Percentiles rank a stretch among this genome's conserved stretches.
These are phyloP conservation scores for Encephalitozoon hellem DNA, from an alignment of 371 early-diverging fungal genomes.

Conservation along the genomic window DNA sequence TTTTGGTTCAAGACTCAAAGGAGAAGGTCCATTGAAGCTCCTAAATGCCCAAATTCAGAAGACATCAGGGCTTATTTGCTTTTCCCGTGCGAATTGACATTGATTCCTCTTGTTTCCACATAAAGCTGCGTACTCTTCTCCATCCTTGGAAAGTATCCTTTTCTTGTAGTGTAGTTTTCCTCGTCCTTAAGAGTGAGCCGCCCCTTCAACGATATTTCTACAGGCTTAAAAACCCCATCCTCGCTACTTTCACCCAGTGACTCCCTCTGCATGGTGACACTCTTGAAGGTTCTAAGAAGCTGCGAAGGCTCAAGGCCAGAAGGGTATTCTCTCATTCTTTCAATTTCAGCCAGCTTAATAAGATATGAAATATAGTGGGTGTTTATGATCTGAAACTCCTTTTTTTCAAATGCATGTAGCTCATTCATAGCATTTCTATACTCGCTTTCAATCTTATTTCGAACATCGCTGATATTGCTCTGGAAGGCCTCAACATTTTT, in stretches of 20 bases:
- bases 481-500: neutral
- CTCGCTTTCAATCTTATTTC: conserved; percentile 47
- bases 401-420: conserved; percentile 50
- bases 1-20: neutral
- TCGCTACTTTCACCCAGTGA: neutral
- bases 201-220: conserved; percentile 16
- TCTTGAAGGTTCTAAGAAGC: conserved; percentile 49
- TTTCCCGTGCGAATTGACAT: neutral
- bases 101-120: conserved; percentile 30
- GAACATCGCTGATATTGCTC: conserved; percentile 35
- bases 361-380: conserved; percentile 50
- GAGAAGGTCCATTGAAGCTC: neutral
- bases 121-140: conserved; percentile 32
- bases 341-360: conserved; percentile 7
- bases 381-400: conserved; percentile 54
- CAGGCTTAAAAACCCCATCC: neutral
- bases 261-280: conserved; percentile 38
- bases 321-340: conserved; percentile 45
- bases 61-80: neutral
- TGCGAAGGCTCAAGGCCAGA: conserved; percentile 50
- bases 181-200: conserved; percentile 23
- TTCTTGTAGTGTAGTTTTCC: neutral
- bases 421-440: conserved; percentile 42
- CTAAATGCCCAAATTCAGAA: neutral
- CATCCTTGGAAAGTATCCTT: conserved; percentile 23